phyloP scores from a whole-genome alignment of 495 filamentous ascomycete species.

The Penicillium fimorum region DNA sequence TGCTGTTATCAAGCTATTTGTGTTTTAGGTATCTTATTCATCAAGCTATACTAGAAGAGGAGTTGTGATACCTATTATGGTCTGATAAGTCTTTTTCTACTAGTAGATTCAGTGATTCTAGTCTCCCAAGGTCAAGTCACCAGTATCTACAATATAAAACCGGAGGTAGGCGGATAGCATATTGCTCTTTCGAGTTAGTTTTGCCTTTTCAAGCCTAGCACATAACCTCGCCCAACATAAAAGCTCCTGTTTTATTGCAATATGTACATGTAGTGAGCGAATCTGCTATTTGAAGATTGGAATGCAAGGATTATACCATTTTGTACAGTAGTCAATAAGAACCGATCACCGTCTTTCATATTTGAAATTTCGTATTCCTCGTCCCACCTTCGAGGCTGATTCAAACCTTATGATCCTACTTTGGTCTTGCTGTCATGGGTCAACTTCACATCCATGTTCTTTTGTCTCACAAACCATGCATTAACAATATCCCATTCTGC shows the following conservation, averaged over 20 bases:
- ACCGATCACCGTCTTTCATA: too few relatives aligned
- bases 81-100: background rate
- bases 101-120: background rate
- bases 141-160: background rate
- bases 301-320: too few relatives aligned
- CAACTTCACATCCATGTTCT: slow-evolving; percentile 22
- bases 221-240: too few relatives aligned
- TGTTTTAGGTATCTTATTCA: background rate
- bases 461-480: slow-evolving; percentile 36
- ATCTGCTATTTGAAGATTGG: too few relatives aligned
- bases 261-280: too few relatives aligned
- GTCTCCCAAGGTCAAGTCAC: background rate
- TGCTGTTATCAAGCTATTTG: background rate
- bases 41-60: background rate
- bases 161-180: background rate
- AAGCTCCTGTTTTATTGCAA: too few relatives aligned
- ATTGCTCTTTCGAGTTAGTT: background rate
- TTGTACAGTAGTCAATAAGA: too few relatives aligned
- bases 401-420: background rate
- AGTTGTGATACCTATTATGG: background rate
- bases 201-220: too few relatives aligned
- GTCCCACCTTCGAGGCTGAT: background rate
- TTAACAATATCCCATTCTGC: slow-evolving; percentile 30
- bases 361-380: background rate
- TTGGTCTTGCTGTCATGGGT: background rate